Base-by-base conservation (phyloP, 2,329 filamentous ascomycete genomes). In the Colletotrichum phormii region DNA sequence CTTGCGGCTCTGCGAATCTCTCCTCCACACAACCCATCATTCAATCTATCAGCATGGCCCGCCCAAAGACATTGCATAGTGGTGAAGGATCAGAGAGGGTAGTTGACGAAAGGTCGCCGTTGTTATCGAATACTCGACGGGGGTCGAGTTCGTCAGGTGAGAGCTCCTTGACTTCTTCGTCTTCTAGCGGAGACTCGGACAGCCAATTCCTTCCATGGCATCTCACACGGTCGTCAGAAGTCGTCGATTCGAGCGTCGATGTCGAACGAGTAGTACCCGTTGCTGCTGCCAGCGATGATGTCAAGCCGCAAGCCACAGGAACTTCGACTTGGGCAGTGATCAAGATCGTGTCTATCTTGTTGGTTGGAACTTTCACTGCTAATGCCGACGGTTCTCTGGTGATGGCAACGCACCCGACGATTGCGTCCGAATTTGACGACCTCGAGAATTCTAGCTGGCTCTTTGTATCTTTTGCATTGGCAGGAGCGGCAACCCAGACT, bases 321-420 rank as follows among this genome's bases (percentile, higher is more conserved):
- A 59, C 33, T 7, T 61, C 58, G n/a, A 55, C 61, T 12, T 53
- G 37, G 26, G 57, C 62, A 13, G 76, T 77, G 5, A n/a, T 77
- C 29, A 73, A 75, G 72, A 76, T 77, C 4, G 72, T 80, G 0
- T 75, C 77, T 35, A 77, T 78, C 3, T 61, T 79, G 53, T 64
- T 78, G 8, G 31, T 79, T 12, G 80, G 80, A 12, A 89, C 92
- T 15, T 93, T 94, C 75, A 88, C 93, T 13, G 88, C 89, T 7
- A 91, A 91, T 67, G 88, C 89, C 18, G 93, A 95, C 77, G 82
- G 84, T 0, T 91, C 90, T 1, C 82, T 94, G 0, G 86, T 94
- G 0, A 82, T 94, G 37, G 92, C 93, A 0, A 93, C 92, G 0
- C 90, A 92, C 71, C 88, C 89, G 0, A 84, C 84, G 4, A 90